Base-by-base conservation (phyloP, 208 protist species). In the Trichomonas tenax region DNA sequence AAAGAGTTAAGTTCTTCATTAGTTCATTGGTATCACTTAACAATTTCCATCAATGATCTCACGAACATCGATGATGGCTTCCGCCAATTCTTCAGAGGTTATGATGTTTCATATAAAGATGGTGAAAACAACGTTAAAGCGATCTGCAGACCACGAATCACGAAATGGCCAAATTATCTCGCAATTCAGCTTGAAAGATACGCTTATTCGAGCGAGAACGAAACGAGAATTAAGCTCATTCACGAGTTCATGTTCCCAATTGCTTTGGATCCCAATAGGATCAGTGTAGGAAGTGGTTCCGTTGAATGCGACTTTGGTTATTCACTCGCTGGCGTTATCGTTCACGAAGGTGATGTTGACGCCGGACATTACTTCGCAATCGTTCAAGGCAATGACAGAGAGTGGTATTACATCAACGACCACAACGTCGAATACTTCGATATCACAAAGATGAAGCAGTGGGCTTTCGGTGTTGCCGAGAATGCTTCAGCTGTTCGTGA, bases 331-430 rank as follows among this genome's bases (percentile, higher is more conserved):
- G 86, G 86, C 38, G 44, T 93, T 38, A 40, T 51, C 3, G 44
- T 93, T 48, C 86, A 93, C n/a, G 10, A 93, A 93, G 86, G 86
- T 36, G 44, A 48, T 93, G 86, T 38, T 38, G 86, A 93, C 17
- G 17, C 44, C 17, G 86, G 86, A 6, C 86, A 93, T 21, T 93
- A 93, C n/a, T 34, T 93, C 36, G 17, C 44, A 17, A 93, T 93
- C 38, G 86, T 93, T 38, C 44, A 41, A 38, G 86, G 86, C 46
- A 44, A 93, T 48, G 86, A 93, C 45, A 93, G 46, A 34, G 86
- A 93, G 44, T 93, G 86, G 86, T 93, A 93, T 93, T 93, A 48
- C 4, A 49, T 38, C 45, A 93, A 93, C 46, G 86, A 93, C 45
- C 17, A 51, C 14, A 51, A 93, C 15, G 34, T 93, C 0, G 26